Percentiles rank a stretch among this genome's conserved stretches.
These are phyloP conservation scores for Barnettozyma siamensis DNA, from an alignment of 805 yeast species.

Conservation along the genomic window DNA sequence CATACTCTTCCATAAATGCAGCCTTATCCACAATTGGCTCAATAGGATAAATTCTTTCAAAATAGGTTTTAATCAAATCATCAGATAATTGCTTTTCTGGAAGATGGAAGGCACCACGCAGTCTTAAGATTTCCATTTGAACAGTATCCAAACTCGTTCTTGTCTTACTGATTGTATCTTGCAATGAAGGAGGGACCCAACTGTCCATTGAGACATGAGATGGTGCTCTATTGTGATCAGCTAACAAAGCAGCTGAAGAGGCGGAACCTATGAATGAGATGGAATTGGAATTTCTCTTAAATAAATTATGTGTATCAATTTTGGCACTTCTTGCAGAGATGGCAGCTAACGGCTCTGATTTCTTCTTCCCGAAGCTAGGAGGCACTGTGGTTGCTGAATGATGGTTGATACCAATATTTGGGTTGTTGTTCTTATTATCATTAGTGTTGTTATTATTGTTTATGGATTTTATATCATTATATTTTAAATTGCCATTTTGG, in stretches of 20 bases:
- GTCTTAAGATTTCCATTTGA: constrained; percentile 57
- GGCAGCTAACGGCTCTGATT: constrained; percentile 30
- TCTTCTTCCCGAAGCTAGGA: constrained; percentile 22
- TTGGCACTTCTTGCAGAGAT: constrained; percentile 27
- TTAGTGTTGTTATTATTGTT: not conserved
- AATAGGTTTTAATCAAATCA: constrained; percentile 56
- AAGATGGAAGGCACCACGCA: constrained; percentile 64
- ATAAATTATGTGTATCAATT: constrained; percentile 22
- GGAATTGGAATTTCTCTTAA: constrained; percentile 15
- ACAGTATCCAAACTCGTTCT: constrained; percentile 40
- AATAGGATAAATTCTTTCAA: constrained; percentile 58
- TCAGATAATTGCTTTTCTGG: constrained; percentile 56
- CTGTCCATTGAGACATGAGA: constrained; percentile 32
- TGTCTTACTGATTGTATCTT: constrained; percentile 23
- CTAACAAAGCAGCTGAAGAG: constrained; percentile 33
- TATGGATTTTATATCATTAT: constrained; percentile 1
- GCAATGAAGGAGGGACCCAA: constrained; percentile 22
- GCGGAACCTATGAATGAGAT: constrained; percentile 50
- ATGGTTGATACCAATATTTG: not conserved
- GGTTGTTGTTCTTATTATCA: not conserved
- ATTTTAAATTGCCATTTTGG: not conserved
- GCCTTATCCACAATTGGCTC: constrained; percentile 63
- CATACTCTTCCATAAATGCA: constrained; percentile 53
- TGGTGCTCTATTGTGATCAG: constrained; percentile 25
- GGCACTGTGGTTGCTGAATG: constrained; percentile 13